Evolutionary conservation across 2,329 filamentous ascomycete genomes (phyloP).

Genomic region (Aspergillus aculeatinus): DNA sequence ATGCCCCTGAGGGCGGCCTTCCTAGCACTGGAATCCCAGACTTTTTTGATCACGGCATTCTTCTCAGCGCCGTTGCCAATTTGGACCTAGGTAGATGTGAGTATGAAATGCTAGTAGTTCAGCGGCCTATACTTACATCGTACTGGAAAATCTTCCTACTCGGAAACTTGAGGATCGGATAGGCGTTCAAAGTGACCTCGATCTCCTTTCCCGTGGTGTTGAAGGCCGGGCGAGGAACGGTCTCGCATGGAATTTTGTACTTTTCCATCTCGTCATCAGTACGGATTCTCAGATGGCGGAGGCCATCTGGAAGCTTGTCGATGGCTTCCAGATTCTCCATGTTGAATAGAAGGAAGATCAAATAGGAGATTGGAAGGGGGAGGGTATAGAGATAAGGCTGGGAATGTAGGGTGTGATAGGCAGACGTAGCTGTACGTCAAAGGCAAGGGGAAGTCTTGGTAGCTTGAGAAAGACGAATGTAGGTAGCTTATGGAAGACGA

Average conservation of each 20-base stretch:
- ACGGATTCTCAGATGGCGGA: conserved; percentile 26
- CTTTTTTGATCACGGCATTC: conserved; percentile 67
- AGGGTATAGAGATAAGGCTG: neutral
- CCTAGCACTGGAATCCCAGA: conserved; percentile 68
- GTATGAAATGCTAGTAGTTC: neutral
- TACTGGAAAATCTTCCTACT: conserved; percentile 72
- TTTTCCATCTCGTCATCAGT: conserved; percentile 31
- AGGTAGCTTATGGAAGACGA: neutral
- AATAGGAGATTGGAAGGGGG: neutral
- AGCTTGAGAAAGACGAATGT: neutral
- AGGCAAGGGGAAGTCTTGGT: neutral
- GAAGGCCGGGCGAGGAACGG: conserved; percentile 53
- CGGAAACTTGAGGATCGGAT: conserved; percentile 63
- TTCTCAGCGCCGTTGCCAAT: conserved; percentile 65
- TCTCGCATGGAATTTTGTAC: conserved; percentile 35
- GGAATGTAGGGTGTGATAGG: neutral
- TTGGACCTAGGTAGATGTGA: conserved; percentile 53
- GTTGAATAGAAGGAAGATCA: neutral
- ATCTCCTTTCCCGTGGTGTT: conserved; percentile 60
- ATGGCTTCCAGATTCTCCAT: conserved; percentile 26
- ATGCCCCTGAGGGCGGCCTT: conserved; percentile 60
- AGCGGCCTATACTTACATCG: conserved; percentile 61
- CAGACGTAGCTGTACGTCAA: neutral
- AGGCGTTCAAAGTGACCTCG: conserved; percentile 69
- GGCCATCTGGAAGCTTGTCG: conserved; percentile 22